Base-by-base conservation (phyloP, 805 yeast genomes). In the Jamesozyma gamospora region DNA sequence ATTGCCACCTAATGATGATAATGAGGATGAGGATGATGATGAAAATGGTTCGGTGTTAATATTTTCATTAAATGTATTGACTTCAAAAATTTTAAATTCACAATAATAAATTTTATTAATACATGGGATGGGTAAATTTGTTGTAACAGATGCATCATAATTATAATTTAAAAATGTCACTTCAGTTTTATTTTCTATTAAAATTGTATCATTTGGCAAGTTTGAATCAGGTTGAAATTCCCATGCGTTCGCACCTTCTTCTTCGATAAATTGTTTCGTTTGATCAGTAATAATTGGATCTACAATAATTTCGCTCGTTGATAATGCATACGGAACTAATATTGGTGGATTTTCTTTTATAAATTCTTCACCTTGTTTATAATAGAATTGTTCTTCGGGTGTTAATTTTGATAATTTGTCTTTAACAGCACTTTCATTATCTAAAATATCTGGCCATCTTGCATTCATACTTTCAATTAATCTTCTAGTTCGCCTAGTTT, bases 191-290 rank as follows among this genome's bases (percentile, higher is more conserved):
- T 82, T 82, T 30, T 75, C 70, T 5, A 90, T 82, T 29, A 74
- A 47, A 39, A 75, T 70, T 47, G 71, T 75, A 52, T 69, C 77
- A 61, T 69, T 71, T 45, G 72, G 74, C 26, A 75, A 59, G 60
- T 72, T 71, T 9, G 68, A 58, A 52, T 65, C 65, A 17, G 79
- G 77, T 38, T 67, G 70, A 54, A 92, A 90, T 51, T 88, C 94
- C 84, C 94, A 88, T 1, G 96, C 97, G 13, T 71, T 63, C 1
- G 88, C 80, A 2, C 95, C 95, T 56, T 85, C 87, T 47, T 86
- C 94, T 49, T 86, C 94, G 21, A 85, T 83, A 16, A 81, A 62
- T 33, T 52, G 57, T 39, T 51, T 45, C 3, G 65, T 55, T 40
- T 60, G 55, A 16, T 55, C 63, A 36, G 58, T 58, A 18, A 62